Evolutionary conservation across 305 asterid genomes (phyloP), one percentile per base, ranked within the genome.

Genomic region (Plantago coronopus): DNA sequence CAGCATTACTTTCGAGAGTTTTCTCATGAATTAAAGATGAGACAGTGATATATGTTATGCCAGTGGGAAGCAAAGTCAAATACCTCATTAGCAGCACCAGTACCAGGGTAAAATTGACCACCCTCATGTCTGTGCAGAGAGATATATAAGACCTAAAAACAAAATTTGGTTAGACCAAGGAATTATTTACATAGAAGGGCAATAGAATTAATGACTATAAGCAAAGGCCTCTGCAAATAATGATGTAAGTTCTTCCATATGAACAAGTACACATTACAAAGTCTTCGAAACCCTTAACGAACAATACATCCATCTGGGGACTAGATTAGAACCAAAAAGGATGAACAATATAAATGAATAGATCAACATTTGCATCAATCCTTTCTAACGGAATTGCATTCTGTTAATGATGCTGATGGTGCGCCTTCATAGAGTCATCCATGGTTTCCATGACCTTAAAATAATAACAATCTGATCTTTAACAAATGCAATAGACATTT

Each of bases 41-140:
- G 20, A 37, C 40, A 34, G 29, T 10, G 25, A 27, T 43, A 44
- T 56, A 44, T 18, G 34, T 13, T 22, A 16, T 25, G 42, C 50
- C 48, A 34, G 58, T 63, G 71, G 54, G 55, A 63, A 47, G 22
- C 11, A 13, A 64, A 17, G 46, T 60, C 17, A 61, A 67, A 27
- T 77, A 93, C 97, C 96, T 93, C 94, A 75, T 76, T 65, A 57
- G 94, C 96, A 70, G 98, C 89, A 74, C 98, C 98, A 54, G 98
- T 86, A 64, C 98, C 97, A 57, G 98, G 98, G 75, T 93, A 93
- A 67, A 93, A 93, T 72, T 74, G 79, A 53, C 98, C 98, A 72
- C 83, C 91, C 81, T 93, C 94, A 49, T 93, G 91, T 75, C 97
- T 85, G 66, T 93, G 98, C 76, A 93, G 65, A 20, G 98, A 93